These are phyloP conservation scores for Trametes cingulata DNA, from an alignment of 768 basidiomycete genomes.

Conservation along the genomic window DNA sequence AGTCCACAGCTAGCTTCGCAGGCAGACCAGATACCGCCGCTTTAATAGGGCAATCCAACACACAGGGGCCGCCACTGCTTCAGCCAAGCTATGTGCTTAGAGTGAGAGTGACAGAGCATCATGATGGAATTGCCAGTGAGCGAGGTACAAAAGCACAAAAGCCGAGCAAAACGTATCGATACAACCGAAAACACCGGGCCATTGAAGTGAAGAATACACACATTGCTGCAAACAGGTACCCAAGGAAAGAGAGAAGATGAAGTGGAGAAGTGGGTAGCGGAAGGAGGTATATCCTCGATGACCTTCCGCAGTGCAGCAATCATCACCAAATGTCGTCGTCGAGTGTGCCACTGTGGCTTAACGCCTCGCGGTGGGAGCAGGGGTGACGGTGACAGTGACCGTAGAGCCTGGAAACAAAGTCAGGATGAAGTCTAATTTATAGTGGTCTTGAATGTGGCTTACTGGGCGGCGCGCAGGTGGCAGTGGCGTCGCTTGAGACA, in stretches of 20 bases:
- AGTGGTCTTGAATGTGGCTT: background rate
- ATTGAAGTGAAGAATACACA: constrained; percentile 1
- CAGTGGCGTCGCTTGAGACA: background rate
- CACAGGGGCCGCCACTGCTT: too few species aligned
- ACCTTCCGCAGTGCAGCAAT: constrained; percentile 16
- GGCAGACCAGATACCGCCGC: too few species aligned
- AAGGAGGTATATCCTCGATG: constrained; percentile 9
- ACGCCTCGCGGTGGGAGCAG: constrained; percentile 10
- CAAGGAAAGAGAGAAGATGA: background rate
- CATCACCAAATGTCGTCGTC: constrained; percentile 7
- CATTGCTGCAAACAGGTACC: constrained; percentile 9
- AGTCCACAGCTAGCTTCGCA: too few species aligned
- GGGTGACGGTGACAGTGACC: constrained; percentile 16
- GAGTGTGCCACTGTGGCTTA: background rate
- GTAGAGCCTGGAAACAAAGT: background rate
- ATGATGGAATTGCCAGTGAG: constrained; percentile 1
- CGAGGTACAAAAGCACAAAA: background rate
- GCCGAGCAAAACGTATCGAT: constrained; percentile 6
- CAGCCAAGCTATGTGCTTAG: too few species aligned
- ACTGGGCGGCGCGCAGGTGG: constrained; percentile 16
- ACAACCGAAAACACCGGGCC: constrained; percentile 11
- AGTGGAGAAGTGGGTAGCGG: background rate
- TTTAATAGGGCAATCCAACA: too few species aligned
- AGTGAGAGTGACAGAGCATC: too few species aligned
- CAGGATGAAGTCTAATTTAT: background rate